These are phyloP conservation scores for Suillus hirtellus DNA, from an alignment of 768 basidiomycete genomes.

Conservation along the genomic window DNA sequence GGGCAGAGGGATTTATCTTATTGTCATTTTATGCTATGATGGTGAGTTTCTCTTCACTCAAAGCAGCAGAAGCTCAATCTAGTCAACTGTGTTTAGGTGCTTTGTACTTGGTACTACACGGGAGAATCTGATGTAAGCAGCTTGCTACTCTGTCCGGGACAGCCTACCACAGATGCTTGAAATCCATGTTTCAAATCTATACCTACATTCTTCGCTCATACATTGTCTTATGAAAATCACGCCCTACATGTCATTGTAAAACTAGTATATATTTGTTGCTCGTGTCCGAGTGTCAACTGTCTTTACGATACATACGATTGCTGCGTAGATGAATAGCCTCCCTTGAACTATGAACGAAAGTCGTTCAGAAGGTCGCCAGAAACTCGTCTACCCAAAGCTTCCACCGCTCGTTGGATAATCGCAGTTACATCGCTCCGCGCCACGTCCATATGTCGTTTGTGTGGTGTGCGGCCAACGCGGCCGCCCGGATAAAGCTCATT, in stretches of 20 bases:
- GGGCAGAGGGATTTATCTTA: constrained; percentile 71
- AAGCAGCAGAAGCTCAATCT: constrained; percentile 1
- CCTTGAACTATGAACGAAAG: neutral
- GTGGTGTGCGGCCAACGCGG: constrained; percentile 18
- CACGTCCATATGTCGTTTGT: constrained; percentile 31
- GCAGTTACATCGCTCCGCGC: constrained; percentile 57
- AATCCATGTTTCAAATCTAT: constrained; percentile 8
- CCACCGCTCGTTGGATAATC: constrained; percentile 52
- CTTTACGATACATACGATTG: neutral
- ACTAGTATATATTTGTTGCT: neutral
- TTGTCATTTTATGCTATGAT: constrained; percentile 70
- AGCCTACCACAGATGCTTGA: constrained; percentile 22
- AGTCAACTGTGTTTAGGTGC: constrained; percentile 38
- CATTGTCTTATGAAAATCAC: neutral
- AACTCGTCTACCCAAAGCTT: constrained; percentile 52
- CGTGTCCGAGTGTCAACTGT: neutral
- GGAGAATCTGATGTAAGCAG: constrained; percentile 57
- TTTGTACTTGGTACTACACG: constrained; percentile 68
- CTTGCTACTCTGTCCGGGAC: constrained; percentile 38
- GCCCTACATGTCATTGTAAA: neutral
- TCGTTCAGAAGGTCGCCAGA: constrained; percentile 40
- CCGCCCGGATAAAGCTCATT: constrained; percentile 6
- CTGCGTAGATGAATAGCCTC: no score
- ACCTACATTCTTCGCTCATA: constrained; percentile 12
- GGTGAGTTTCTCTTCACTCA: constrained; percentile 34